Conservation (phyloP, 805 yeast genomes). For the Lipomyces chichibuensis region DNA sequence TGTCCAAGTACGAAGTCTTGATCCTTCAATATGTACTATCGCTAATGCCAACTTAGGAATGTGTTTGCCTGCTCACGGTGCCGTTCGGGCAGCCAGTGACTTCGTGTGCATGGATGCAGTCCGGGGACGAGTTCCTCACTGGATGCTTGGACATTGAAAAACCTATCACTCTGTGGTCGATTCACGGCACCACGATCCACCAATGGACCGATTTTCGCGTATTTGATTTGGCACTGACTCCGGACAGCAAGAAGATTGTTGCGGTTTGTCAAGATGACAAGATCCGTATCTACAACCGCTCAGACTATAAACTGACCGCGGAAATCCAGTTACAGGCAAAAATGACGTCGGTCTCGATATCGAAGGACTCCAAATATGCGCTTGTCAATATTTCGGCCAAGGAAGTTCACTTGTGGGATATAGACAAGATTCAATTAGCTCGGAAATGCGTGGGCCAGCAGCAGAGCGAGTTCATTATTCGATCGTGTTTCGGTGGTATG, state of each 20-base stretch:
- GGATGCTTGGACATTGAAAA: slow-evolving; percentile 77
- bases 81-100: slow-evolving; percentile 42
- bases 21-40: neutral
- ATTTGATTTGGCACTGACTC: slow-evolving; percentile 68
- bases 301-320: slow-evolving; percentile 49
- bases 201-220: slow-evolving; percentile 51
- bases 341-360: slow-evolving; percentile 66
- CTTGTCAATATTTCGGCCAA: slow-evolving; percentile 68
- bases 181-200: slow-evolving; percentile 40
- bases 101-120: slow-evolving; percentile 73
- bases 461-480: slow-evolving; percentile 68
- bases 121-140: slow-evolving; percentile 58
- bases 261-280: slow-evolving; percentile 66
- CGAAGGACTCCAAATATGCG: slow-evolving; percentile 58
- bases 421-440: slow-evolving; percentile 57
- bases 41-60: slow-evolving; percentile 1
- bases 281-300: slow-evolving; percentile 61
- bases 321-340: slow-evolving; percentile 58
- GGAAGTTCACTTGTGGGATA: slow-evolving; percentile 82
- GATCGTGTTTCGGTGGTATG: slow-evolving; percentile 76
- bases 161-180: slow-evolving; percentile 55
- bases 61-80: slow-evolving; percentile 21
- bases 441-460: slow-evolving; percentile 72
- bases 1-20: slow-evolving; percentile 48
- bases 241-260: slow-evolving; percentile 63